phyloP scores from a whole-genome alignment of 148 eudicot species.

The Beta vulgaris region DNA sequence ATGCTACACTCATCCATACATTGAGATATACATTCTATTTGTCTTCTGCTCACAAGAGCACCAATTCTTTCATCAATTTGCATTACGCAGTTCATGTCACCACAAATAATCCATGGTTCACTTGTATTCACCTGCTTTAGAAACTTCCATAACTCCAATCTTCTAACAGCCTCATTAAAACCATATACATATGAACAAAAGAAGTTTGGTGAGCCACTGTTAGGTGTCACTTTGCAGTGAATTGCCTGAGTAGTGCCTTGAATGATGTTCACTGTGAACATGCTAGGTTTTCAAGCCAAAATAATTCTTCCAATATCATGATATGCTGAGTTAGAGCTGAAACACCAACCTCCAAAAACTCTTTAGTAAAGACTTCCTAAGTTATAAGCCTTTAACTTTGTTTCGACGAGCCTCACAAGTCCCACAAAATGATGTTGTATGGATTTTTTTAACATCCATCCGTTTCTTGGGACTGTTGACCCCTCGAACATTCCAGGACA shows the following conservation, averaged over 20 bases:
- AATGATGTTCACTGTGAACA: background rate
- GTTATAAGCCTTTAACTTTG: too few species aligned
- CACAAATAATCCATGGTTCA: background rate
- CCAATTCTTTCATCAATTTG: background rate
- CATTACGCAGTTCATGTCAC: background rate
- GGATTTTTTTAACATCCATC: background rate
- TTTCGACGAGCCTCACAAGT: background rate
- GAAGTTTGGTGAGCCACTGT: background rate
- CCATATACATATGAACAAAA: background rate
- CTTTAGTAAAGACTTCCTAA: background rate
- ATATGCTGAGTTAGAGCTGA: background rate
- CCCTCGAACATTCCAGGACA: background rate
- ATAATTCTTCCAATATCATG: background rate
- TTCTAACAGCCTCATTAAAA: too few species aligned
- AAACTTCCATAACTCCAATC: too few species aligned
- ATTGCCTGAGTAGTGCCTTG: background rate
- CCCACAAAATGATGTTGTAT: too few species aligned
- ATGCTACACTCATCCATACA: background rate
- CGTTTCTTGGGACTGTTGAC: background rate
- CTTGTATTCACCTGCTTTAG: background rate
- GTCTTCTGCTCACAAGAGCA: background rate
- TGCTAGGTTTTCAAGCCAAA: background rate
- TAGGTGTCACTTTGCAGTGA: background rate
- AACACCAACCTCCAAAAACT: too few species aligned
- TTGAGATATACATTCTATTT: background rate